Base-by-base conservation (phyloP, 1,139 yeast species). In the Zhuliangozyma parablackwelliae region DNA sequence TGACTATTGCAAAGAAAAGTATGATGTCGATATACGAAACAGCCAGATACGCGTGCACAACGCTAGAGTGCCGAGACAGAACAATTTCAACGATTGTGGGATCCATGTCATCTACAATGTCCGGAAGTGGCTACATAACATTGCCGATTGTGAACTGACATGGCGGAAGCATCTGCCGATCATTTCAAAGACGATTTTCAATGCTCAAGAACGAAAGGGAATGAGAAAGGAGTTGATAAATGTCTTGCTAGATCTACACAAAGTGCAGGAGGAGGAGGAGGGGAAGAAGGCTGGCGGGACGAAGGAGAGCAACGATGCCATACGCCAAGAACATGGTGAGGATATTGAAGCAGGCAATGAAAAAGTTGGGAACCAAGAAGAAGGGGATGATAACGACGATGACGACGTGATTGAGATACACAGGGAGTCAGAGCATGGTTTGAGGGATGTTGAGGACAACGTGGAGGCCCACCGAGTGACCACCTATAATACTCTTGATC, bases 61-160 rank as follows among this genome's bases (percentile, higher is more conserved):
- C 4, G 83, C 85, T 6, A 54, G 64, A 24, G 95, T 89, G 0
- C 96, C 97, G 0, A 80, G 75, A 43, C 99, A 94, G 54, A 80
- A 80, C 34, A 94, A 94, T 55, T 81, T 82, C 59, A 87, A 90
- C 53, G 98, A 94, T 56, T 94, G 99, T 63, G 99, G 99, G 1
- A 79, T 94, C 20, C 97, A 87, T 61, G 85, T 92, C 5, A 82
- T 94, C 21, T 83, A 83, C 50, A 92, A 87, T 51, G 75, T 86
- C 10, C 72, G 76, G 43, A 76, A 74, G 48, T 84, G 90, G 65
- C 64, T 87, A 35, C 61, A 65, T 28, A 60, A 72, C 33, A 78
- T 82, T 0, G 54, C 54, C 0, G 64, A 54, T 30, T 78, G 86
- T 41, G 68, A 80, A 29, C 54, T 58, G 27, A 49, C 76, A 10